Base-by-base conservation (phyloP, 768 basidiomycete genomes). In the Mycena belliarum region DNA sequence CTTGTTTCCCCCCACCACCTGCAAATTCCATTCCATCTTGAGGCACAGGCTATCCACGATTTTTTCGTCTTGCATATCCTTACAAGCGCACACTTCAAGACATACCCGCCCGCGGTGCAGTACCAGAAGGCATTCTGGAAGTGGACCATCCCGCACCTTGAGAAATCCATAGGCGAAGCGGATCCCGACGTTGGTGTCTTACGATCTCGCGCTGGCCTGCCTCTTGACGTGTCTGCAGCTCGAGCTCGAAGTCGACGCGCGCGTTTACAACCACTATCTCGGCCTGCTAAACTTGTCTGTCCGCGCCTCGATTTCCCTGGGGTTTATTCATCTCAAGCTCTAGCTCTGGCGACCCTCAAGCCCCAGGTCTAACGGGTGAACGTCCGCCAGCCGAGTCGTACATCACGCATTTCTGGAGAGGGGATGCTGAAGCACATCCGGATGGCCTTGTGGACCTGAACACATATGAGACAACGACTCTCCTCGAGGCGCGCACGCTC, bases 111-210 rank as follows among this genome's bases (percentile, higher is more conserved):
- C 0, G 86, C 89, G 0, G 59, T 63, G 18, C 76, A 82, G 61
- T 90, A 87, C 61, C 88, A 88, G 59, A 73, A 73, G 46, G 58
- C 68, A 3, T 93, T 91, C 67, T 92, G 89, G 89, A 92, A 91
- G 71, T 87, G 86, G 82, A 76, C 75, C 1, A 80, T 91, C 20
- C 65, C 69, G 21, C 68, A 75, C 35, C 72, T 92, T 35, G 90
- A 91, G 69, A 65, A 64, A 14, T 52, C 79, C 58, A 52, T 66
- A 45, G 52, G 63, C 20, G n/a, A n/a, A n/a, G 70, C 74, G n/a
- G 81, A 87, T 77, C 86, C 79, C 77, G 63, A 79, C 72, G 48
- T 44, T 41, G 60, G 35, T 59, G 25, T 21, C 12, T 29, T 28
- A 20, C 14, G 25, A 21, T 37, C 37, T 38, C 42, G 26, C 29